Evolutionary conservation across 2,329 filamentous ascomycete genomes (phyloP), one percentile per base, ranked within the genome.

Genomic region (Phoma sp.): DNA sequence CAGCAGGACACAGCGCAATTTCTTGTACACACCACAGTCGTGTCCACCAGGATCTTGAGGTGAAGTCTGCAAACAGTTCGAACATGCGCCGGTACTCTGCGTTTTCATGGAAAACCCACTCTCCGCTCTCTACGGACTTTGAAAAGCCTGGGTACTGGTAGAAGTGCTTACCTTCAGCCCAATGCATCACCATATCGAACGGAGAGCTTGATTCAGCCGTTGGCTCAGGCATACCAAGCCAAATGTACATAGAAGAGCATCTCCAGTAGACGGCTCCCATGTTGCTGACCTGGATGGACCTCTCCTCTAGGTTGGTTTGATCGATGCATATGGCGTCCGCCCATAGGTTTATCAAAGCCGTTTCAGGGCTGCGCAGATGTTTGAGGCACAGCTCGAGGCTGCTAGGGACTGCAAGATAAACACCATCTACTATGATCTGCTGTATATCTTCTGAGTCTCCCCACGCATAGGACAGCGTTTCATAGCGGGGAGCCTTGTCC

Each of bases 291-390:
- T 62, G 59, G 6, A 27, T 13, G 6, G 54, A 33, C 19, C 52
- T 45, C 33, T 62, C 59, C 10, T 43, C 24, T 1, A 29, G 17
- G 27, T 62, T 52, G 19, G 9, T 36, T 29, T 62, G 59, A 35
- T 62, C 48, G n/a, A 60, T 62, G 27, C 57, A 62, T 9, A 62
- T 43, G 1, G 44, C 44, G 17, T 62, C 59, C 6, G 58, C 46
- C 59, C 57, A 62, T 12, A 52, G 25, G 9, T 40, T 15, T 25
- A 15, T 6, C 2, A 41, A 12, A 17, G 31, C 9, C 10, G 1
- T 46, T 13, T 17, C 37, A 29, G 9, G 27, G 31, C n/a, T 36
- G 22, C 49, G 43, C 15, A 52, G 22, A 27, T 46, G 17, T 19
- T 19, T 24, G 9, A 51, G 41, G 19, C 49, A 51, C 3, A 8